These are phyloP conservation scores for Saturnispora bothae DNA, from an alignment of 805 yeast species.

Conservation along the genomic window DNA sequence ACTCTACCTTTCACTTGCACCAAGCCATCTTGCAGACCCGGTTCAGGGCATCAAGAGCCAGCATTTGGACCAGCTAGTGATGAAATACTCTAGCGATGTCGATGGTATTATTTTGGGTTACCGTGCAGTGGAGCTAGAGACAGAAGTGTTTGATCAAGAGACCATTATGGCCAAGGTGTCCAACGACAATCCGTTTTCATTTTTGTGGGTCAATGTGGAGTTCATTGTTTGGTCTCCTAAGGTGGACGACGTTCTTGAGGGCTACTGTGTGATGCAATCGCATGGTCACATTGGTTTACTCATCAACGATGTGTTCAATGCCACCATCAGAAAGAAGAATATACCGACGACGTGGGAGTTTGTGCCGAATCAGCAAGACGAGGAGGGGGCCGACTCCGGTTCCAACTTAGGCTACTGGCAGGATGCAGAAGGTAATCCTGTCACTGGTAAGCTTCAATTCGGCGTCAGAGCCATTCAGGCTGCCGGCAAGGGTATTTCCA, in stretches of 20 bases:
- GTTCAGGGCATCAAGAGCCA: slow-evolving; percentile 73
- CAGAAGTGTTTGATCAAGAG: slow-evolving; percentile 29
- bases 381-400: slow-evolving; percentile 19
- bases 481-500: slow-evolving; percentile 71
- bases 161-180: slow-evolving; percentile 55
- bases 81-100: slow-evolving; percentile 65
- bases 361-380: slow-evolving; percentile 69
- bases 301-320: slow-evolving; percentile 89
- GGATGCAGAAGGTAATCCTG: slow-evolving; percentile 59
- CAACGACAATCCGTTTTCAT: slow-evolving; percentile 78
- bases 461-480: slow-evolving; percentile 62
- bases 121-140: slow-evolving; percentile 46
- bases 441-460: slow-evolving; percentile 78
- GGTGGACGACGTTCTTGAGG: slow-evolving; percentile 79
- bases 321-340: slow-evolving; percentile 72
- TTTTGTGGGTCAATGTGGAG: slow-evolving; percentile 77
- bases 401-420: slow-evolving; percentile 71
- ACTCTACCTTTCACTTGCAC: slow-evolving; percentile 82
- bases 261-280: slow-evolving; percentile 82
- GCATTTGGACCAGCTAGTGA: slow-evolving; percentile 81
- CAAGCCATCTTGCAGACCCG: slow-evolving; percentile 60
- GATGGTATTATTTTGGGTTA: slow-evolving; percentile 83
- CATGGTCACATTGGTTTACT: slow-evolving; percentile 90
- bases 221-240: slow-evolving; percentile 84
- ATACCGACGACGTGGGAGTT: slow-evolving; percentile 86